phyloP scores from a whole-genome alignment of 2,329 filamentous ascomycete genomes.

The Fusarium siculi region DNA sequence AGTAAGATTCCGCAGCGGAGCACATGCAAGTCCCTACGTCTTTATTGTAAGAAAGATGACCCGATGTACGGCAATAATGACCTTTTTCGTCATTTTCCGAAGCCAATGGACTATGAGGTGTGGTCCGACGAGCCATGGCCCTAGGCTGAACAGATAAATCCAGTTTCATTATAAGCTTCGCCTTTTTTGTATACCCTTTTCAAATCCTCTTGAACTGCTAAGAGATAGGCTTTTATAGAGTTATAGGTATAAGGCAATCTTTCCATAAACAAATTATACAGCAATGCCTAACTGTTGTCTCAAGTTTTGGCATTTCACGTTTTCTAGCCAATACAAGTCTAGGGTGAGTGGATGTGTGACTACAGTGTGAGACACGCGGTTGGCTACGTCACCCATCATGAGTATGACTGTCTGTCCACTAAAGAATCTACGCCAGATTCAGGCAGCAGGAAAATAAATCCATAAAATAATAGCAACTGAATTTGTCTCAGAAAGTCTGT shows the following conservation, averaged over 20 bases:
- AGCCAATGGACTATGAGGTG: neutral
- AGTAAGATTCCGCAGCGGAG: neutral
- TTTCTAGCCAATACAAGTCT: neutral
- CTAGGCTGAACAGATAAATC: neutral
- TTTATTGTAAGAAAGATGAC: neutral
- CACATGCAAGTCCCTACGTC: neutral
- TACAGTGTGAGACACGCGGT: neutral
- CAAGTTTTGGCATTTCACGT: fast-evolving
- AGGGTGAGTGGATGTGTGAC: neutral
- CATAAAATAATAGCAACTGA: fast-evolving
- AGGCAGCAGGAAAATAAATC: neutral
- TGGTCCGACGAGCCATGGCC: fast-evolving
- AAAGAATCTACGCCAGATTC: fast-evolving
- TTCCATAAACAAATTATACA: neutral
- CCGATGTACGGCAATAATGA: fast-evolving
- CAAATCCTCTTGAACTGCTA: neutral
- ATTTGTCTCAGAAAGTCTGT: fast-evolving
- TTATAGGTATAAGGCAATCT: fast-evolving
- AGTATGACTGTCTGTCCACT: neutral
- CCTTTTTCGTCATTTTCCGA: fast-evolving
- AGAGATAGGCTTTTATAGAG: neutral
- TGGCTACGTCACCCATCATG: neutral
- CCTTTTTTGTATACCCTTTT: neutral
- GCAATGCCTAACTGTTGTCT: neutral
- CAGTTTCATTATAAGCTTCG: neutral